Evolutionary conservation across 1,284 basidiomycete genomes (phyloP).

Genomic region (Moesziomyces parantarcticus): DNA sequence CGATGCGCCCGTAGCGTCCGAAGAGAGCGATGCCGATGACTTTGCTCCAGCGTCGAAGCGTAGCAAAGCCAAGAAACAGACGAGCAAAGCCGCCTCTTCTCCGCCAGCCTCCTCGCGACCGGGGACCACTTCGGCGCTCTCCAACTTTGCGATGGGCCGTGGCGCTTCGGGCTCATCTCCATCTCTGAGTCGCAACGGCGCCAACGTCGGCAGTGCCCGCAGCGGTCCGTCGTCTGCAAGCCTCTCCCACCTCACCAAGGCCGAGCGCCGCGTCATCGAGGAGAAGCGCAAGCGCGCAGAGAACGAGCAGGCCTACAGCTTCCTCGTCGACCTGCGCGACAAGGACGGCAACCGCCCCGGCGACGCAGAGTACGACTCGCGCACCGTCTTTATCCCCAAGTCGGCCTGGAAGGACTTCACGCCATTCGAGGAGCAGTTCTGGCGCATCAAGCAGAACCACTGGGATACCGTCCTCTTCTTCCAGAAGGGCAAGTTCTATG

Average conservation of each 20-base stretch:
- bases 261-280: conserved; percentile 76
- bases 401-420: conserved; percentile 86
- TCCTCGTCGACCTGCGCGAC: conserved; percentile 81
- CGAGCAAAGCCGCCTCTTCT: background rate
- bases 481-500: conserved; percentile 80
- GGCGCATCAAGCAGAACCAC: conserved; percentile 66
- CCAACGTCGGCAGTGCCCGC: conserved; percentile 16
- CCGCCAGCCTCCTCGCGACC: conserved; percentile 9
- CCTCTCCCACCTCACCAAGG: conserved; percentile 80
- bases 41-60: conserved; percentile 17
- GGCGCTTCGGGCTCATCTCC: conserved; percentile 19
- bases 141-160: conserved; percentile 33
- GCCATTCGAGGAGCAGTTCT: conserved; percentile 83
- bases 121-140: conserved; percentile 21
- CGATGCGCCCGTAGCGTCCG: conserved; percentile 12
- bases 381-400: conserved; percentile 85
- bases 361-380: conserved; percentile 89
- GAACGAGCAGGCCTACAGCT: conserved; percentile 82
- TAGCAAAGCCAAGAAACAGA: conserved; percentile 12
- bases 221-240: conserved; percentile 17
- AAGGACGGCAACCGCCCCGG: conserved; percentile 84
- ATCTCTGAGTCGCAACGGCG: conserved; percentile 2
- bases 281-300: conserved; percentile 77
- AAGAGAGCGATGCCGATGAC: conserved; percentile 28
- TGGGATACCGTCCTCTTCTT: conserved; percentile 85